Evolutionary conservation across 176 grass and related monocot species (phyloP), one percentile per base, ranked within the genome.

Genomic region (Juncus inflexus): DNA sequence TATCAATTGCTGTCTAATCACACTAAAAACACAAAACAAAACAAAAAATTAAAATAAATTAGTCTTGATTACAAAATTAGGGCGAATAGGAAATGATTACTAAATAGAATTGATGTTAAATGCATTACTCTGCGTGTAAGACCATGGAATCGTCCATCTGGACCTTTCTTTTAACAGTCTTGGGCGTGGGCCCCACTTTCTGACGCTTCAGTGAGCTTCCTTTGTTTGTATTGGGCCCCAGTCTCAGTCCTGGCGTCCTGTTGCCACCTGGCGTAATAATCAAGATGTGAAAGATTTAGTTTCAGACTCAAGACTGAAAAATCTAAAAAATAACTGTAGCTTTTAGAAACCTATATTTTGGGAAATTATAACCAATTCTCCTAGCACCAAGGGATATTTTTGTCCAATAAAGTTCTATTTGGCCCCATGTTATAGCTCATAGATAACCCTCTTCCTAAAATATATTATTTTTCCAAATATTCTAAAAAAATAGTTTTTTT

Each of bases 61-160:
- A 59, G n/a, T n/a, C n/a, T n/a, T n/a, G n/a, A n/a, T n/a, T n/a
- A n/a, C n/a, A n/a, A 45, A 12, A 57, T 28, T 19, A 71, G 40
- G 28, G 67, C 37, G 28, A 78, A 55, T 50, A 45, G 35, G 12
- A 49, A 78, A 62, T n/a, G n/a, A n/a, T n/a, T n/a, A n/a, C n/a
- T n/a, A n/a, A n/a, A n/a, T n/a, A n/a, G n/a, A n/a, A n/a, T n/a
- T n/a, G n/a, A n/a, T n/a, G n/a, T n/a, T n/a, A 73, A 80, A 65
- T 66, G 82, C 89, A 57, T 28, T 94, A 99, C 95, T 99, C 95
- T 63, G 95, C 95, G 80, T 94, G 89, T 72, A 99, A 88, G 65
- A 99, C 83, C 83, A 89, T 94, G 63, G 83, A 83, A 76, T 99
- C 95, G 66, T 99, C 95, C 54, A 83, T 61, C 76, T 84, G 79